A percentile compares a stretch with the other conserved stretches of the same genome.
These are phyloP conservation scores for Erythrophleum ivorense DNA, from an alignment of 331 rosid genomes.

Conservation along the genomic window DNA sequence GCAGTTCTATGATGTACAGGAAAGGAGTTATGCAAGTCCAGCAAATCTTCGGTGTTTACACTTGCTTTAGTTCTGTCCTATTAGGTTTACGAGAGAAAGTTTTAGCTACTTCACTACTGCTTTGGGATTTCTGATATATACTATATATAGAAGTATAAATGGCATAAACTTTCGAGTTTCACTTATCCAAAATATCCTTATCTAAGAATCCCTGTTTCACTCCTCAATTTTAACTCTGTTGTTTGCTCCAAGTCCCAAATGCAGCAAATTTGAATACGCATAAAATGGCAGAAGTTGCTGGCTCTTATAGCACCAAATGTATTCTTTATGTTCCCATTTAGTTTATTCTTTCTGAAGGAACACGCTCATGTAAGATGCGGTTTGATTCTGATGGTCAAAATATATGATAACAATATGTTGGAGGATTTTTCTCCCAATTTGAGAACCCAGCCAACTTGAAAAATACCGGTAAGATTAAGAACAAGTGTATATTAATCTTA, in stretches of 20 bases:
- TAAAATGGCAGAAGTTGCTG: neutral
- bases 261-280: neutral
- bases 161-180: neutral
- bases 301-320: neutral
- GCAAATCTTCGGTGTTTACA: constrained; percentile 16
- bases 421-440: too few relatives aligned
- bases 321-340: too few relatives aligned
- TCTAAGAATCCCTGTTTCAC: neutral
- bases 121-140: too few relatives aligned
- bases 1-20: constrained; percentile 32
- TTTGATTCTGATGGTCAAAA: too few relatives aligned
- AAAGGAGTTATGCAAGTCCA: constrained; percentile 31
- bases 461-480: neutral
- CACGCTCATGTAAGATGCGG: too few relatives aligned
- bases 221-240: neutral
- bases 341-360: too few relatives aligned
- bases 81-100: constrained; percentile 16
- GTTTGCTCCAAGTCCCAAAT: neutral
- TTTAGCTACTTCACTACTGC: neutral
- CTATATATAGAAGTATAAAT: neutral
- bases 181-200: neutral
- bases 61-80: constrained; percentile 25
- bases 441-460: too few relatives aligned
- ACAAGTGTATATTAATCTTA: neutral
- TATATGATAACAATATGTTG: too few relatives aligned